Evolutionary conservation across 1,284 basidiomycete species (phyloP).

Genomic region (Ustilago sp.): DNA sequence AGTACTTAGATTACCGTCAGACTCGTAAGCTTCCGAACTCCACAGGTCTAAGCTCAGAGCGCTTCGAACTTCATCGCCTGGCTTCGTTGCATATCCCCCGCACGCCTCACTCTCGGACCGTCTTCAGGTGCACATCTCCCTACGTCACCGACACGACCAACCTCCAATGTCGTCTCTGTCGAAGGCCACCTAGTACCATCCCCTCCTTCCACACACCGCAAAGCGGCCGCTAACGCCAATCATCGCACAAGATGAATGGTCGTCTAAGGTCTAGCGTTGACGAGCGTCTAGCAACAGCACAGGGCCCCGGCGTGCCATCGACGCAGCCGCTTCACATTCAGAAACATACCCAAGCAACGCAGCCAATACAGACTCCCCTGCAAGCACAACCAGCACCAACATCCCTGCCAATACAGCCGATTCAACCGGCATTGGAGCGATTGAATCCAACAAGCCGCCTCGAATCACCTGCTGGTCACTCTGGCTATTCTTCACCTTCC

Average conservation of each 20-base stretch:
- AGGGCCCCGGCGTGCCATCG: neutral
- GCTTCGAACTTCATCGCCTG: neutral
- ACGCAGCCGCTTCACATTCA: slow-evolving; percentile 5
- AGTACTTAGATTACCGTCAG: neutral
- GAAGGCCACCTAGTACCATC: neutral
- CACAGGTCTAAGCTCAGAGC: neutral
- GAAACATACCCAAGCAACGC: neutral
- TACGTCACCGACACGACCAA: neutral
- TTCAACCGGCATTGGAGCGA: neutral
- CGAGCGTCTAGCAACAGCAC: neutral
- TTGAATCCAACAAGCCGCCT: slow-evolving; percentile 6
- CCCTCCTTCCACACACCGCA: neutral
- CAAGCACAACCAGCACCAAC: neutral
- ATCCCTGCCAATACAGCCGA: neutral
- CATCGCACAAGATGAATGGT: slow-evolving; percentile 21
- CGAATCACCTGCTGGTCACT: slow-evolving; percentile 8
- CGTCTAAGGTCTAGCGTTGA: slow-evolving; percentile 13
- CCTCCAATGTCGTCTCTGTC: neutral
- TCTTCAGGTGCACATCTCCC: neutral
- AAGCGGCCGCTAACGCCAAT: neutral
- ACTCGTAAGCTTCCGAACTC: neutral
- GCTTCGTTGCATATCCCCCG: neutral
- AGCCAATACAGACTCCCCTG: neutral
- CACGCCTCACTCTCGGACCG: neutral
- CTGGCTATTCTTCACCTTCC: slow-evolving; percentile 26